These are phyloP conservation scores for Hemileccinum impolitum DNA, from an alignment of 768 basidiomycete genomes.

Conservation along the genomic window DNA sequence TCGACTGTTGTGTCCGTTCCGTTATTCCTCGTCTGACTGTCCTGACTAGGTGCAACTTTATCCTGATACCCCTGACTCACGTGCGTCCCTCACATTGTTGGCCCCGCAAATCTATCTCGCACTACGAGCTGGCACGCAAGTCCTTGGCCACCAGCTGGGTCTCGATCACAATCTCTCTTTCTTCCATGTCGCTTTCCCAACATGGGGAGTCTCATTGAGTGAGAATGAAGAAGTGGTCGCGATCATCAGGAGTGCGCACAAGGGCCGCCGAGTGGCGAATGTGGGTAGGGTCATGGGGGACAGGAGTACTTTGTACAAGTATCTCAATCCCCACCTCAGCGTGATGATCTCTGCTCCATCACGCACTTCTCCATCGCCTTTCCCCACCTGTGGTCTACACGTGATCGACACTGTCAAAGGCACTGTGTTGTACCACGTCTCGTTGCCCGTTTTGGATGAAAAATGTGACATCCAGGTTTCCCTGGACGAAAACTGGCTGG, in stretches of 20 bases:
- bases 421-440: conserved; percentile 62
- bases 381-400: conserved; percentile 57
- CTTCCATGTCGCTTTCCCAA: conserved; percentile 51
- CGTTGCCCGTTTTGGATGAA: conserved; percentile 43
- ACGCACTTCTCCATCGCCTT: conserved; percentile 9
- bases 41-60: conserved; percentile 55
- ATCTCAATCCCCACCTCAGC: conserved; percentile 80
- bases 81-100: conserved; percentile 41
- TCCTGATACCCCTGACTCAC: conserved; percentile 52
- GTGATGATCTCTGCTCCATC: conserved; percentile 55
- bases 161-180: conserved; percentile 41
- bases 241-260: conserved; percentile 43
- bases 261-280: conserved; percentile 58
- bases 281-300: conserved; percentile 84
- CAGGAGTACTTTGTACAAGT: conserved; percentile 89
- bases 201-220: conserved; percentile 63
- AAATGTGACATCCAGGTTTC: conserved; percentile 65
- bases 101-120: conserved; percentile 54
- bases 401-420: conserved; percentile 82
- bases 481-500: conserved; percentile 89
- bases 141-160: conserved; percentile 57
- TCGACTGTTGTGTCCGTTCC: neutral
- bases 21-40: neutral
- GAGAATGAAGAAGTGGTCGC: conserved; percentile 55
- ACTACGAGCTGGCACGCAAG: conserved; percentile 45